Base-by-base conservation (phyloP, 2,329 filamentous ascomycete species). In the Alternaria triticimaculans region DNA sequence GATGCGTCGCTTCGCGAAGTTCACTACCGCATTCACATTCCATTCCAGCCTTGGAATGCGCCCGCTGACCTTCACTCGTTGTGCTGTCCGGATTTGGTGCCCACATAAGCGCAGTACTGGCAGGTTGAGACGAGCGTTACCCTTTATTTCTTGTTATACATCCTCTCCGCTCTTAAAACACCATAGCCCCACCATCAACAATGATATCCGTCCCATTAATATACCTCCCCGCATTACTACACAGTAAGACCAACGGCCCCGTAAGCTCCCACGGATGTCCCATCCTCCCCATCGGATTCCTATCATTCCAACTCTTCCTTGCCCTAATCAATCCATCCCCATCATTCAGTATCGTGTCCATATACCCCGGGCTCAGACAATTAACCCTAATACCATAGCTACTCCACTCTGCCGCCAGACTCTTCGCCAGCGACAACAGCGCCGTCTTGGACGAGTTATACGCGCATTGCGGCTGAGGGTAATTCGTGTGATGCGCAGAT, bases 361-460 rank as follows among this genome's bases (percentile, higher is more conserved):
- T 92, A 70, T 94, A 94, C 0, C 91, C 91, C 0, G 92, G 92
- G 43, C 85, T 88, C 48, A 94, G 84, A 18, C 84, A 87, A 70
- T 94, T 94, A 6, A 91, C 88, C 3, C 89, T 80, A 64, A 94
- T 92, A 0, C 92, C 91, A 74, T 90, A 85, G 2, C 82, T 80
- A 1, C 89, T 89, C 91, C 91, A 94, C 78, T 94, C 92, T 0
- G 89, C 90, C 0, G 91, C 91, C 15, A 94, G 79, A 37, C 84
- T 89, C 66, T 85, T 87, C 54, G 87, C 89, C 68, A 93, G 76
- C 55, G 87, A 86, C 28, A 91, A 70, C 2, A 94, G 78, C 0
- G 87, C 90, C 0, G 89, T 87, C 77, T 94, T 94, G 66, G 85
- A 88, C 2, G 88, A 88, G 68, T 94, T 94, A 74, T 94, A 94